Base-by-base conservation (phyloP, 2,329 filamentous ascomycete genomes). In the Pseudogymnoascus sp. region DNA sequence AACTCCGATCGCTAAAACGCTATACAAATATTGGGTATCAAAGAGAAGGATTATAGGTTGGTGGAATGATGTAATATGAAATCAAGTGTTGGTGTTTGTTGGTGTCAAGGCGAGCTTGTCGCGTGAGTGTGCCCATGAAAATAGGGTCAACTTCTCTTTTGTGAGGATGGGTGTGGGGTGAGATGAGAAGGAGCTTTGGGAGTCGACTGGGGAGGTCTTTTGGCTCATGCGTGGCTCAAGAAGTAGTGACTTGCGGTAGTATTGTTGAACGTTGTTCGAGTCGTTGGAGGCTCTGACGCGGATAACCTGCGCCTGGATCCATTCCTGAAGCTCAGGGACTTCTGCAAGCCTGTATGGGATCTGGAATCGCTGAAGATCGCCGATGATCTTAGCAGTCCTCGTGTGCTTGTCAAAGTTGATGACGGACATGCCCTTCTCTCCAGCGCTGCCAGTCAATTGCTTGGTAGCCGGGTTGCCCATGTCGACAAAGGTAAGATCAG, bases 361-460 rank as follows among this genome's bases (percentile, higher is more conserved):
- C 75, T 99, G 94, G 78, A 97, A 97, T 15, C 92, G 87, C 74
- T 99, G 94, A 6, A 99, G 83, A 69, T 97, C 93, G 65, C 90
- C 90, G 69, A 99, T 96, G 71, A 97, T 95, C 75, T 92, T 94
- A 52, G 93, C 92, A 2, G 92, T 97, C 68, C 92, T 90, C 69
- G 87, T 89, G 73, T 97, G 92, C 77, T 97, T 97, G 79, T 97
- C 93, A 70, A 97, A 97, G 76, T 99, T 99, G 80, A 99, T 91
- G 33, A 97, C 90, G 0, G 86, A 85, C 69, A 90, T 82, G 27
- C 85, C 83, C n/a, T 89, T 84, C 12, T 80, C 78, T 5, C 79
- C 78, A 36, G 76, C 74, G n/a, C 73, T 69, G 66, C 76, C 79
- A 0, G 84, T 84, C 18, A 96, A 83, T 69, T 88, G 87, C 69